Evolutionary conservation across 169 alveolate species (phyloP), one percentile per base, ranked within the genome.

Genomic region (Cryptosporidium xiaoi): DNA sequence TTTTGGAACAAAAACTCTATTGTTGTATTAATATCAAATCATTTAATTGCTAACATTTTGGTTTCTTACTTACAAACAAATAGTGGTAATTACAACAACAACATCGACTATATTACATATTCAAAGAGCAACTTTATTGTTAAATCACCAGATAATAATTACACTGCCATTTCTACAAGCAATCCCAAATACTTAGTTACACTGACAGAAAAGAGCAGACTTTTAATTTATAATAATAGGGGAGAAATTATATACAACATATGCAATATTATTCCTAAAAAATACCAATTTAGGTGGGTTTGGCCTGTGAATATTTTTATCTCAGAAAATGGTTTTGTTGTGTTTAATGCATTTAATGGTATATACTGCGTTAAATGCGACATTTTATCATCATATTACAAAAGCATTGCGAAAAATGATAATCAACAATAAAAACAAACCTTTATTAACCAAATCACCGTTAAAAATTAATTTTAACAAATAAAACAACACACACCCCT

Each of bases 1-100:
- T 77, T 77, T 64, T 77, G 87, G 87, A 71, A 71, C n/a, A n/a
- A 18, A 27, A 34, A 62, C 24, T 77, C 71, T 12, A 34, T 77
- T 27, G 48, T 62, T 24, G 16, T 77, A 24, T 55, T 77, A 3
- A 48, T 77, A 27, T 77, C 87, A n/a, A 77, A 77, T 13, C 71
- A 77, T 31, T 40, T 66, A 29, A 77, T 77, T 24, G 44, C 64
- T 1, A 66, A 50, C 3, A 6, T 77, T 1, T 68, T 40, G 29
- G 13, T 77, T 20, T 13, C 18, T 7, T 60, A 29, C 16, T 6
- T 40, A 40, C 4, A 0, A 6, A 6, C 48, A 6, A 40, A 40
- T 8, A 40, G 13, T 8, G 48, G 48, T 8, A 40, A 40, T 40
- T 77, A 60, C 18, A 58, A n/a, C 16, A 40, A 40, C 48, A 40